Base-by-base conservation (phyloP, 495 filamentous ascomycete genomes). In the Neurospora hispaniola region DNA sequence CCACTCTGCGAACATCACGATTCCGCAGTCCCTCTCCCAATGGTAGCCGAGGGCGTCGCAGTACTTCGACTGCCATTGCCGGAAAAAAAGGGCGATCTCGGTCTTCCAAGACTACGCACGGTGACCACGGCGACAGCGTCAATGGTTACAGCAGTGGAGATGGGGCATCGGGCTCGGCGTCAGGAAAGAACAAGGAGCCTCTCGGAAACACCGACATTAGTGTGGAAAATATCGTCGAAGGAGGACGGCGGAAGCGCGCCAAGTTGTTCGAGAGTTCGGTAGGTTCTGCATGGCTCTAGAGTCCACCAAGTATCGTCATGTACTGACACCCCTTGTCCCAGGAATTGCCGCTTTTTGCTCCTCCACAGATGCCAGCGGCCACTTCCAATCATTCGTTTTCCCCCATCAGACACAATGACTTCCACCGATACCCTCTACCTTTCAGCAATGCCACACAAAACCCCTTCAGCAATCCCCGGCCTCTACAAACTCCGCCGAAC, bases 211-310 rank as follows among this genome's bases (percentile, higher is more conserved):
- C 96, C 5, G 96, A 98, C 72, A 99, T 99, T 78, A 98, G 94
- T 81, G 87, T 97, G 75, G 93, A 97, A 73, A 99, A 99, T 78
- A 98, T 99, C 82, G 91, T 99, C 71, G 94, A 98, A 82, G 96
- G 96, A 77, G 94, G 94, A 75, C 90, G 96, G 81, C 89, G 96
- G 75, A 98, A 99, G 86, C 89, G 93, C 78, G 92, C 96, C 74
- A 97, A 97, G 84, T 66, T 66, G 54, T 99, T 99, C 80, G 94
- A 97, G 76, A 98, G 94, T 83, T 97, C 94, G 76, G 94, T 98
- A 88, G 89, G 94, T 54, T 76, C 59, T 11, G 35, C 59, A 9
- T 31, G 68, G 71, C 73, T 41, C 73, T 72, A 14, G 10, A n/a
- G n/a, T 16, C 11, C 48, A 31, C 27, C 27, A 31, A 59, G 20